phyloP scores from a whole-genome alignment of 2,329 filamentous ascomycete genomes.

The Trichothecium sympodiale region DNA sequence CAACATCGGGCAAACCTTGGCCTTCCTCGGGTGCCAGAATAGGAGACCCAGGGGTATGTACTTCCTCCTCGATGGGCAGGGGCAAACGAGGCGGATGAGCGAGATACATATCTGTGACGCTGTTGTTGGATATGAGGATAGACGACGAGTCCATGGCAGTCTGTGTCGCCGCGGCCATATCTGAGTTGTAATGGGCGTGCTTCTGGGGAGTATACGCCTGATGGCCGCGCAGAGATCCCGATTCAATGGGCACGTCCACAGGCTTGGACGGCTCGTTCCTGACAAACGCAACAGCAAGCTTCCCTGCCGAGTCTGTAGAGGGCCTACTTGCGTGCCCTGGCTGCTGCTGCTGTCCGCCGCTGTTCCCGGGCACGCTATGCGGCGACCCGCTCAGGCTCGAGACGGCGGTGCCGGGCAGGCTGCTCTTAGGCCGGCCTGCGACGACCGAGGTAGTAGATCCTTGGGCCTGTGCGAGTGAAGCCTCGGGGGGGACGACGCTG shows the following conservation, averaged over 20 bases:
- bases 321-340: background rate
- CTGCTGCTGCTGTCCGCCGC: slow-evolving; percentile 1
- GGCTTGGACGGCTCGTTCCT: slow-evolving; percentile 38
- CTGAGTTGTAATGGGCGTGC: slow-evolving; percentile 14
- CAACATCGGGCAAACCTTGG: slow-evolving; percentile 38
- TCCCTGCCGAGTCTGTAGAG: background rate
- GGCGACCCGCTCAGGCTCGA: slow-evolving; percentile 38
- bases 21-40: slow-evolving; percentile 64
- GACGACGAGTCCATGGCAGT: slow-evolving; percentile 25
- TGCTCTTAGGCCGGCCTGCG: slow-evolving; percentile 29
- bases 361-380: slow-evolving; percentile 19
- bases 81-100: slow-evolving; percentile 77
- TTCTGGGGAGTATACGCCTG: slow-evolving; percentile 12
- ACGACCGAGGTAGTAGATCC: slow-evolving; percentile 33
- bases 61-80: slow-evolving; percentile 86
- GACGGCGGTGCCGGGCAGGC: slow-evolving; percentile 36
- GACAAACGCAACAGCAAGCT: slow-evolving; percentile 5
- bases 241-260: slow-evolving; percentile 42
- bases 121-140: slow-evolving; percentile 39
- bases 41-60: slow-evolving; percentile 80
- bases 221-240: slow-evolving; percentile 21
- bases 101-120: slow-evolving; percentile 53
- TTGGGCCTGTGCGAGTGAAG: slow-evolving; percentile 49
- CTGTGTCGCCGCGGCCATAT: slow-evolving; percentile 11
- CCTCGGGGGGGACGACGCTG: slow-evolving; percentile 49